Evolutionary conservation across 805 yeast genomes (phyloP).

Genomic region (Kodamaea lidongshanica): DNA sequence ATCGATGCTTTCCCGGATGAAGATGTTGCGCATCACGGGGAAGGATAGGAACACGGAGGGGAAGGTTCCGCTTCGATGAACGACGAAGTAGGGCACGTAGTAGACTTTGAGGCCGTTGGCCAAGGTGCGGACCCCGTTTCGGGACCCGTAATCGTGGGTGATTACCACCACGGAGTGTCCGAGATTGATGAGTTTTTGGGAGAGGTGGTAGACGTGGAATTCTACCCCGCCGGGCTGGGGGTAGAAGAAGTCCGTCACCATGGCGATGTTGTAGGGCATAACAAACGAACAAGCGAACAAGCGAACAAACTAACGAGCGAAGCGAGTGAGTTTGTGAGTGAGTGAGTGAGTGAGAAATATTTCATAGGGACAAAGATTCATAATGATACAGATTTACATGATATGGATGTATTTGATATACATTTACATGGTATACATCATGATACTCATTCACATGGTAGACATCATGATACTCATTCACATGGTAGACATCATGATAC

Average conservation of each 20-base stretch:
- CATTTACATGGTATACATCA: too few species aligned
- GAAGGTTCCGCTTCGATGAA: conserved; percentile 78
- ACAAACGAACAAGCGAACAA: background rate
- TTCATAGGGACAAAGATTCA: background rate
- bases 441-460: too few species aligned
- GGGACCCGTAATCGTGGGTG: conserved; percentile 80
- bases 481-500: too few species aligned
- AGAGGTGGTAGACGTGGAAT: conserved; percentile 84
- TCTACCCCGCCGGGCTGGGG: conserved; percentile 99
- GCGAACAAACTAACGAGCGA: background rate
- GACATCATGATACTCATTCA: too few species aligned
- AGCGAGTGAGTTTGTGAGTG: background rate
- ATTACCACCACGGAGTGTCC: conserved; percentile 85
- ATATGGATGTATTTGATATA: too few species aligned
- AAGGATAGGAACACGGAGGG: conserved; percentile 88
- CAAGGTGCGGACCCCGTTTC: conserved; percentile 76
- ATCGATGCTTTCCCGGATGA: conserved; percentile 78
- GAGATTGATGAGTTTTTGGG: conserved; percentile 69
- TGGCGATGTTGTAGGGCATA: conserved; percentile 39
- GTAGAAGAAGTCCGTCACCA: conserved; percentile 95
- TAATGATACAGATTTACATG: too few species aligned
- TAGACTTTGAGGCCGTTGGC: conserved; percentile 92
- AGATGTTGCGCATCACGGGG: conserved; percentile 78
- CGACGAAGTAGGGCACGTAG: conserved; percentile 74
- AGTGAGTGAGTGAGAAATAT: background rate